A percentile compares a stretch with the other conserved stretches of the same genome.
Conservation (phyloP, 1,139 yeast species). For the Saccharomyces hybrid region DNA sequence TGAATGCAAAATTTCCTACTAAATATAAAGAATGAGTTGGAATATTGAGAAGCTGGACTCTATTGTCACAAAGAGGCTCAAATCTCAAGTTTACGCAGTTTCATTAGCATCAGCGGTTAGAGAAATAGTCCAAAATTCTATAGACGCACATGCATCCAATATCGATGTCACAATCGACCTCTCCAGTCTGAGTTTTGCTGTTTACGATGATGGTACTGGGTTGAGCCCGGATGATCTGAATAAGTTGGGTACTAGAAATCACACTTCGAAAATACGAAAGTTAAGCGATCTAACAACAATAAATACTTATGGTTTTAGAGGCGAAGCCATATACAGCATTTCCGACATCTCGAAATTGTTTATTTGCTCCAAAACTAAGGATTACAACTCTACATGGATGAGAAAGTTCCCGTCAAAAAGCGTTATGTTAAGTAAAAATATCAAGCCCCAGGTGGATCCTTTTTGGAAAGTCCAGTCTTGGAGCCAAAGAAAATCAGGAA, state of each 20-base stretch:
- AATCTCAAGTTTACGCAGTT: constrained; percentile 27
- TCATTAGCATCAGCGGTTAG: constrained; percentile 33
- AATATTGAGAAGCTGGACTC: constrained; percentile 15
- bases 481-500: constrained; percentile 37
- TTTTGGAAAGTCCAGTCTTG: neutral
- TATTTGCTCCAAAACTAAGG: constrained; percentile 34
- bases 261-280: constrained; percentile 42
- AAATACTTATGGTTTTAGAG: constrained; percentile 36
- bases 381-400: constrained; percentile 26
- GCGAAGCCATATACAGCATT: constrained; percentile 43
- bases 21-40: constrained; percentile 4
- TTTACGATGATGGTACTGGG: constrained; percentile 49
- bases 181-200: constrained; percentile 35
- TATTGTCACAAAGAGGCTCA: constrained; percentile 16
- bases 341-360: constrained; percentile 33
- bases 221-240: constrained; percentile 49
- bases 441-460: constrained; percentile 2
- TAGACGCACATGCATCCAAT: constrained; percentile 47
- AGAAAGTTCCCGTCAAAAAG: constrained; percentile 11
- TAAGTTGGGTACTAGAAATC: constrained; percentile 32
- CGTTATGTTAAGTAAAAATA: constrained; percentile 7
- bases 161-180: constrained; percentile 39
- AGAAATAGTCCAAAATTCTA: constrained; percentile 43
- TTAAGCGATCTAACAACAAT: constrained; percentile 28
- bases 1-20: no score